Evolutionary conservation across 2,329 filamentous ascomycete genomes (phyloP), one percentile per base, ranked within the genome.

Genomic region (Pyricularia sp.): DNA sequence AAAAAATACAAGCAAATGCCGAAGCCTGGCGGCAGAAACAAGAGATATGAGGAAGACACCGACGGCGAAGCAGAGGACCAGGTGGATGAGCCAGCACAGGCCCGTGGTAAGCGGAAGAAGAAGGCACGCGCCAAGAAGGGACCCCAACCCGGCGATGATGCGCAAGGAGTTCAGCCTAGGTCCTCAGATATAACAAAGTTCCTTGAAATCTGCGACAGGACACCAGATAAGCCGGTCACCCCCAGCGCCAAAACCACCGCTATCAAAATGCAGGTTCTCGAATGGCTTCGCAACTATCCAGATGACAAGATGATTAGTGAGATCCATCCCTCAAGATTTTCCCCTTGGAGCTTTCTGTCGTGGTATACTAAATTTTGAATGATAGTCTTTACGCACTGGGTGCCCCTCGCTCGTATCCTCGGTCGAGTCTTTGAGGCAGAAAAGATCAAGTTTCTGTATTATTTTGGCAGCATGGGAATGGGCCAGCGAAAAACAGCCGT

Each of bases 261-360:
- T 0, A 71, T 77, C 0, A 76, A 78, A 71, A 72, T 76, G 3
- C 72, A 79, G 0, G 70, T 80, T 0, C 26, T 75, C 1, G 73
- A 74, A 0, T 81, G 79, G 80, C 70, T 73, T 26, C 0, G 50
- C 0, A 72, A 77, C 0, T 69, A 70, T 0, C 79, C 79, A 0
- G 64, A 76, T 0, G 79, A 81, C 72, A 81, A 81, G 70, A 79
- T 79, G 3, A 79, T 82, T 20, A 73, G 80, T 79, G 71, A 73
- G 76, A 69, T 0, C 4, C 6, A 7, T 2, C 3, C 5, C 59
- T 64, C 2, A 12, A 66, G 12, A n/a, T n/a, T n/a, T n/a, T n/a
- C n/a, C 23, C 66, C 20, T 28, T 0, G 9, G 23, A 20, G 20
- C 11, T 1, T 42, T 26, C 2, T 25, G 12, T 59, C 11, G 20